Percentiles rank a stretch among this genome's conserved stretches.
Evolutionary conservation across 1,284 basidiomycete species (phyloP).

Genomic region (Cryptococcus hybrid): DNA sequence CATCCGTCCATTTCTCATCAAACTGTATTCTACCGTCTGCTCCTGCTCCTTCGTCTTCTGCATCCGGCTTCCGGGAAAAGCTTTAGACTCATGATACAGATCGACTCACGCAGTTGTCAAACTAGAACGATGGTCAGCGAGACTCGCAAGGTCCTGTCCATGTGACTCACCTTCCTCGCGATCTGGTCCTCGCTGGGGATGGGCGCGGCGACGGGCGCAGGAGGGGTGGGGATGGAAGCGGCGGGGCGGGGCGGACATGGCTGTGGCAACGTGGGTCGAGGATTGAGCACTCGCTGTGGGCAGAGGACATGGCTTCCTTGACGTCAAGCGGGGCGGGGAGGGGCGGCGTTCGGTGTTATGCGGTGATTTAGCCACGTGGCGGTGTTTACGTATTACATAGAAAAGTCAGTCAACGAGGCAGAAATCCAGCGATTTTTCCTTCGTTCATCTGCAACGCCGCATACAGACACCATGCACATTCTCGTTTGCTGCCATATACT

Average conservation of each 20-base stretch:
- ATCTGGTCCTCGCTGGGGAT: conserved; percentile 81
- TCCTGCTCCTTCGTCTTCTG: too few relatives aligned
- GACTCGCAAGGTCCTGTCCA: not conserved
- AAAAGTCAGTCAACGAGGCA: not conserved
- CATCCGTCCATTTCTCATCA: too few relatives aligned
- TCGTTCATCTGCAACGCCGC: not conserved
- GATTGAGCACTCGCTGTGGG: not conserved
- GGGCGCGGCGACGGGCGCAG: conserved; percentile 54
- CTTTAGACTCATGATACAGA: too few relatives aligned
- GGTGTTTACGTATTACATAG: not conserved
- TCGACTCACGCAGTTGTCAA: conserved; percentile 80
- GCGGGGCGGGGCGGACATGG: conserved; percentile 24
- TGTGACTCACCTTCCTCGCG: conserved; percentile 68
- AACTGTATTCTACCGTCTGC: too few relatives aligned
- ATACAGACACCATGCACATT: not conserved
- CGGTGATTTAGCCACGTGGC: not conserved
- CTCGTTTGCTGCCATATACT: too few relatives aligned
- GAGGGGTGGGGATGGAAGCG: conserved; percentile 10
- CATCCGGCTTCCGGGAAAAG: too few relatives aligned
- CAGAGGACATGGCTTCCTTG: not conserved
- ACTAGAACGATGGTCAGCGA: conserved; percentile 54
- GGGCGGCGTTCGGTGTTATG: not conserved
- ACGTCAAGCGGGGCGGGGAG: not conserved
- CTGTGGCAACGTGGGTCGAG: not conserved
- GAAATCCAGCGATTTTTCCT: not conserved